Base-by-base conservation (phyloP, 495 filamentous ascomycete genomes). In the Hypoxylon lienhwacheense region DNA sequence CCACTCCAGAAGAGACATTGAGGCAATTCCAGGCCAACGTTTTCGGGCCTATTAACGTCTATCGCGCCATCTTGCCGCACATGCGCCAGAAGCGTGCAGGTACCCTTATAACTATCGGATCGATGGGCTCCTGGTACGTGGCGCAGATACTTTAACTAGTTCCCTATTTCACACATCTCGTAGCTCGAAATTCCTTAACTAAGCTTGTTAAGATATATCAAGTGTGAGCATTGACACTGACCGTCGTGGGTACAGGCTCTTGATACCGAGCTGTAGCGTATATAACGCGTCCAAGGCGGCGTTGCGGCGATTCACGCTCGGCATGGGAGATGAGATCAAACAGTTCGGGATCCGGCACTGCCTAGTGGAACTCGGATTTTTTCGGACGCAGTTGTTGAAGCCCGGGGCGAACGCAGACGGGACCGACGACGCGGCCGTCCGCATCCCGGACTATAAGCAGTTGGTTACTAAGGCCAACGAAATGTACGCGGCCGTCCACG, bases 201-300 rank as follows among this genome's bases (percentile, higher is more conserved):
- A 36, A 5, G 2, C 15, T 15, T 8, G 7, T 17, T 36, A 20
- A n/a, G n/a, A n/a, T n/a, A n/a, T n/a, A n/a, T n/a, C n/a, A n/a
- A n/a, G n/a, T 5, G 32, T 35, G n/a, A 35, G 4, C 6, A 35
- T 14, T 16, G 17, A 35, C 32, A 12, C 32, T 14, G n/a, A n/a
- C 10, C 7, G 19, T 20, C n/a, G 6, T n/a, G 16, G 17, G 12
- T 15, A 19, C 33, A 40, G 36, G 36, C 24, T 5, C 3, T n/a
- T 66, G 4, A 60, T 70, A 26, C 16, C 28, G 20, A 37, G 58
- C 42, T 69, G 65, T 47, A 73, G 70, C 5, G 47, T 80, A 21
- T 85, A 85, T 63, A 70, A 65, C 17, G 75, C 70, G 0, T 73
- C 78, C 1, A 85, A 85, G 55, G 78, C 73, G 29, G 82, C 77